These are phyloP conservation scores for Dioscorea alata DNA, from an alignment of 106 monocot genomes.

Conservation along the genomic window DNA sequence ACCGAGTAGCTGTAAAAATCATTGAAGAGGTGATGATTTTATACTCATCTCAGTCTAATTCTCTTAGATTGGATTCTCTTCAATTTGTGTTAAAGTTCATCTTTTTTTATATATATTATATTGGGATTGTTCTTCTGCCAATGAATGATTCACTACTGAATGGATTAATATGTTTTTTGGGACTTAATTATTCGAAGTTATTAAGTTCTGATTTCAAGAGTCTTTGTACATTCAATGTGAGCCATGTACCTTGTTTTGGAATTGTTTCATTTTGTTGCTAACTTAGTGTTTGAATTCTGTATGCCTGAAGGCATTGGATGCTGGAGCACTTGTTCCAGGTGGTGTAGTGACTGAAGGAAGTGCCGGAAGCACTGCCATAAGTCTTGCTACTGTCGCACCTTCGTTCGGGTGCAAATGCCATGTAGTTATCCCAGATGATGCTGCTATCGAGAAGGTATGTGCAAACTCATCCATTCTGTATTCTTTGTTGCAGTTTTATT, in stretches of 20 bases:
- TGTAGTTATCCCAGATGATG: constrained; percentile 97
- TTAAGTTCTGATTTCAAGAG: no score
- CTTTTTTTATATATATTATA: no score
- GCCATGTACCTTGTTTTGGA: no score
- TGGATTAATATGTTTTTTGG: no score
- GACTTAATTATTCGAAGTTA: no score
- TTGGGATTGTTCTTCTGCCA: no score
- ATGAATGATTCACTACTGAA: no score
- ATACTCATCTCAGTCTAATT: not conserved
- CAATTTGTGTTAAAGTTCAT: no score
- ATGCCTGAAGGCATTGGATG: constrained; percentile 50
- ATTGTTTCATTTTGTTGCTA: no score
- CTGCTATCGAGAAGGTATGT: constrained; percentile 83
- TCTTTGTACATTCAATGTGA: no score
- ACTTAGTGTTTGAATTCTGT: not conserved
- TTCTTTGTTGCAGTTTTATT: no score
- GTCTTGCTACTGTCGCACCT: constrained; percentile 92
- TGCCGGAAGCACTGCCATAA: constrained; percentile 98
- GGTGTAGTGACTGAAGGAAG: constrained; percentile 94
- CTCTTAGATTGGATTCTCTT: no score
- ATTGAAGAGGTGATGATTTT: constrained; percentile 88
- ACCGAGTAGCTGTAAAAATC: constrained; percentile 87
- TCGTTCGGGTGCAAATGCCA: constrained; percentile 93
- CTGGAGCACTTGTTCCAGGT: constrained; percentile 61
- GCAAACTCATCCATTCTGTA: not conserved